Evolutionary conservation across 2,329 filamentous ascomycete genomes (phyloP), one percentile per base, ranked within the genome.

Genomic region (Elsinoe fawcettii): DNA sequence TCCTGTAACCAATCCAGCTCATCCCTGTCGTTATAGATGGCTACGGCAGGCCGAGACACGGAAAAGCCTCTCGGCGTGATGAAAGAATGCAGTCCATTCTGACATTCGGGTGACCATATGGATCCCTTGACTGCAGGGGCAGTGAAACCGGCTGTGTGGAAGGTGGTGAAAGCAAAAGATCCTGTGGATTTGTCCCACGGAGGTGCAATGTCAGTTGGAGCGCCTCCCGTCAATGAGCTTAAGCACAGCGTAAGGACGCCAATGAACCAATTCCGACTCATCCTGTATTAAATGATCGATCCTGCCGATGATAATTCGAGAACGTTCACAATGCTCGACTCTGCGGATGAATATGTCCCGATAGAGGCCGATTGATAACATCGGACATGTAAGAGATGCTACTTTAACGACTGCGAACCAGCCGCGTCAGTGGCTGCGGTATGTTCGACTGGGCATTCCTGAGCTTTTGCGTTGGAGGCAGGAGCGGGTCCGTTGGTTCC

Each of bases 21-120:
- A 12, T 66, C 67, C 22, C 60, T 47, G 5, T 58, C 56, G 49
- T 70, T 66, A 27, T 69, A 57, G n/a, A 70, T 65, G 64, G 68
- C 67, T 2, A 67, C 67, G 12, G 65, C 67, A 7, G 68, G 66
- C 18, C 63, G 62, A 3, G 58, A 43, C 14, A 70, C 61, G 11
- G 63, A 63, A 58, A 62, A 66, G 5, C 68, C 68, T 56, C 66
- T 59, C 11, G 68, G 68, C 1, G 67, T 68, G 39, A 70, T 59
- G 59, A 70, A 69, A 53, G 51, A 34, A 39, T 59, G 51, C 20
- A 53, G 47, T 11, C 54, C 59, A 22, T 58, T 59, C 14, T 55
- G 36, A 20, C 56, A 60, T 18, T 51, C 32, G 4, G 57, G 49
- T 3, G 54, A 58, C 11, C 51, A 55, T 9, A 49, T 36, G n/a